These are phyloP conservation scores for Lablab purpureus DNA, from an alignment of 306 rosid genomes.

Conservation along the genomic window DNA sequence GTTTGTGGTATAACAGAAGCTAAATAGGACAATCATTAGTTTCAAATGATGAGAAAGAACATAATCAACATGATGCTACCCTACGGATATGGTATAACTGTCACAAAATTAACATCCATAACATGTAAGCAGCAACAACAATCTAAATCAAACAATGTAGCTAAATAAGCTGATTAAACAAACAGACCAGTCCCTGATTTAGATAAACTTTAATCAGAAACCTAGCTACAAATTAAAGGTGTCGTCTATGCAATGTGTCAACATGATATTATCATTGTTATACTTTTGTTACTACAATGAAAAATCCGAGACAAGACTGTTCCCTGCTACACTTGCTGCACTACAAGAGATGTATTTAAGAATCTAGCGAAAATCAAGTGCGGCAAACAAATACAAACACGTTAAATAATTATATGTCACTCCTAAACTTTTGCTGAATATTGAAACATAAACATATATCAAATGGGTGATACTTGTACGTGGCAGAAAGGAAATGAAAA, in stretches of 20 bases:
- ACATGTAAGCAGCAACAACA: not conserved
- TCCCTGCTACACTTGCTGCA: not conserved
- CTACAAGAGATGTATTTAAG: not conserved
- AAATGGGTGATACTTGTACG: not conserved
- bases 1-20: slow-evolving; percentile 13
- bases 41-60: slow-evolving; percentile 14
- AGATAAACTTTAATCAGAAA: not conserved
- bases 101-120: not conserved
- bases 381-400: not conserved
- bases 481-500: not conserved
- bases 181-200: not conserved
- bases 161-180: not conserved
- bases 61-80: slow-evolving; percentile 1
- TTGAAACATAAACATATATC: not conserved
- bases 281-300: not conserved
- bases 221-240: not conserved
- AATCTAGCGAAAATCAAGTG: not conserved
- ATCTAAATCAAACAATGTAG: not conserved
- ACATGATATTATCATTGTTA: not conserved
- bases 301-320: not conserved
- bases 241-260: not conserved
- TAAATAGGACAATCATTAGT: slow-evolving; percentile 19
- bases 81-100: too few relatives aligned
- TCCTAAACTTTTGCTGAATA: not conserved
- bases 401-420: not conserved